Conservation (phyloP, 192 early-diverging fungal species). For the Coemansia sp. region DNA sequence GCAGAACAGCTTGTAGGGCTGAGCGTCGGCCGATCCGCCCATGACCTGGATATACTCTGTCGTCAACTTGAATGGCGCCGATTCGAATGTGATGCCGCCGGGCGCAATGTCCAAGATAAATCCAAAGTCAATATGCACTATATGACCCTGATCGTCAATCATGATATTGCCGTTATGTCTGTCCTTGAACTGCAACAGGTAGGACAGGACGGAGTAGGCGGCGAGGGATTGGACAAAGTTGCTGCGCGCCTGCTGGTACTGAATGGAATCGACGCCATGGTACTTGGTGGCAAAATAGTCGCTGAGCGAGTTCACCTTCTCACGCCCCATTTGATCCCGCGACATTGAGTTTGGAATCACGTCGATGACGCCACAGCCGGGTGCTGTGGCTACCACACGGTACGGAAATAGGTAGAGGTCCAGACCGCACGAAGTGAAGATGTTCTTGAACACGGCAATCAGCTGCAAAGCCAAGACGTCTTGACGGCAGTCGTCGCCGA, state of each 20-base stretch:
- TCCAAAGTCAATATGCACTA: conserved; percentile 99
- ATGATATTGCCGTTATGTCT: conserved; percentile 99
- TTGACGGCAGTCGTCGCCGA: conserved; percentile 99
- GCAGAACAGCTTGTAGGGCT: conserved; percentile 85
- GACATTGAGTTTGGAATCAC: conserved; percentile 97
- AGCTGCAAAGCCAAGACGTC: conserved; percentile 97
- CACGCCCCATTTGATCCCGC: conserved; percentile 95
- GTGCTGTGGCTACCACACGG: conserved; percentile 94
- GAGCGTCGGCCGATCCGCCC: conserved; percentile 82
- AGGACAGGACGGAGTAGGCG: conserved; percentile 93
- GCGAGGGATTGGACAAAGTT: conserved; percentile 96
- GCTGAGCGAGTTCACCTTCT: conserved; percentile 96
- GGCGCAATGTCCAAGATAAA: conserved; percentile 99
- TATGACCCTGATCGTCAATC: conserved; percentile 95
- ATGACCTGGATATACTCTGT: conserved; percentile 96
- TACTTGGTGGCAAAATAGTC: conserved; percentile 95
- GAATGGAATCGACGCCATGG: conserved; percentile 83
- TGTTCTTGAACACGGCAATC: conserved; percentile 97
- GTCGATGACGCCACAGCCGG: conserved; percentile 98
- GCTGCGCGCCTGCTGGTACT: conserved; percentile 87
- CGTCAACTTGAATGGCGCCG: conserved; percentile 96
- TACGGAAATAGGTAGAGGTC: conserved; percentile 98
- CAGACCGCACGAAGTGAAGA: conserved; percentile 84
- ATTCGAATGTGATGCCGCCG: conserved; percentile 95
- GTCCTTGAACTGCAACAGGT: conserved; percentile 97